A percentile compares a stretch with the other conserved stretches of the same genome.
Evolutionary conservation across 192 early-diverging fungal species (phyloP).

Genomic region (Diversispora epigaea): DNA sequence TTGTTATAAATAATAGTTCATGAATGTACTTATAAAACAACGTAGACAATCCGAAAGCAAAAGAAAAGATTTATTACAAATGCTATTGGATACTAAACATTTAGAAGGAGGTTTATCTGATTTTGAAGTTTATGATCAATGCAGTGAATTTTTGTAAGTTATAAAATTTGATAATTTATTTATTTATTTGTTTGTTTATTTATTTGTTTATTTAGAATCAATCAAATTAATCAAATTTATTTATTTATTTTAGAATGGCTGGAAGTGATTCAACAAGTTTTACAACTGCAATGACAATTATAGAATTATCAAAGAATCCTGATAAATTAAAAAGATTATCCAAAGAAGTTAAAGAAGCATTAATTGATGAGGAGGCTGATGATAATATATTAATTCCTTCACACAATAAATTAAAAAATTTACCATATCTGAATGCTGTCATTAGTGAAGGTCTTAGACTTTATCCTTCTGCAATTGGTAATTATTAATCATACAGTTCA

Average conservation of each 20-base stretch:
- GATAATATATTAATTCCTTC: conserved; percentile 25
- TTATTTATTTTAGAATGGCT: conserved; percentile 32
- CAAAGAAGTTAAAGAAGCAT: conserved; percentile 37
- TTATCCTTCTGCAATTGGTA: conserved; percentile 39
- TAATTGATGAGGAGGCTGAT: conserved; percentile 27
- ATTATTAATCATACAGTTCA: not conserved
- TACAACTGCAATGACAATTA: conserved; percentile 33
- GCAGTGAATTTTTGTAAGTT: conserved; percentile 15
- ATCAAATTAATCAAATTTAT: not conserved
- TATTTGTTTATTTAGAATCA: not conserved
- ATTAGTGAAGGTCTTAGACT: conserved; percentile 59
- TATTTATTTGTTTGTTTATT: not conserved
- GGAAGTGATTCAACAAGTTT: conserved; percentile 40
- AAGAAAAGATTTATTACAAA: conserved; percentile 42
- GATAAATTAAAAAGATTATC: conserved; percentile 27
- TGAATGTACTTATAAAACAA: conserved; percentile 1
- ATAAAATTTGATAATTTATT: no score
- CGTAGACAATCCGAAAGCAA: not conserved
- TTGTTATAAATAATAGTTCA: conserved; percentile 1
- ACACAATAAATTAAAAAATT: conserved; percentile 47
- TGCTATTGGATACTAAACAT: conserved; percentile 35
- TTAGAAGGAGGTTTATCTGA: conserved; percentile 29
- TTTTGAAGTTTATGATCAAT: conserved; percentile 34
- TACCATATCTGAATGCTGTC: conserved; percentile 52
- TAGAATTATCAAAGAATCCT: conserved; percentile 38